Evolutionary conservation across 108 stramenopile genomes (phyloP).

Genomic region (Skeletonema grethae): DNA sequence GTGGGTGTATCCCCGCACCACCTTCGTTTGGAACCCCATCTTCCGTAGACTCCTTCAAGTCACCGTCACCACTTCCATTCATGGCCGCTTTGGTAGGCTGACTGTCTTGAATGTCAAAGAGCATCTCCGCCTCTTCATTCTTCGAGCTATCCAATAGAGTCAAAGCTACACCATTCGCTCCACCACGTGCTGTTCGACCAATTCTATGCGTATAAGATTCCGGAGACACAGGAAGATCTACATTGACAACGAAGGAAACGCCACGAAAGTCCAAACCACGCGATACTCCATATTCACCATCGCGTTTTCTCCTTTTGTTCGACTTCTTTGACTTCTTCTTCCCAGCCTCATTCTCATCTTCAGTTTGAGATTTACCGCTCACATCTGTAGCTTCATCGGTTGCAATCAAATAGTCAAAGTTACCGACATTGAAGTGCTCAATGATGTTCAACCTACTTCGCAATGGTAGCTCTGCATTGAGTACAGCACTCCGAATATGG

Average conservation of each 20-base stretch:
- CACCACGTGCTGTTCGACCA: constrained; percentile 96
- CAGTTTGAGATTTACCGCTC: constrained; percentile 21
- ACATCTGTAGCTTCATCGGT: constrained; percentile 89
- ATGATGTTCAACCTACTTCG: constrained; percentile 94
- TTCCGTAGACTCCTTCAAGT: constrained; percentile 52
- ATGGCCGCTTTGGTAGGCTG: constrained; percentile 67
- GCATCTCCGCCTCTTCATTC: constrained; percentile 54
- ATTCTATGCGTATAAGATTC: constrained; percentile 97
- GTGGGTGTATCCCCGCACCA: constrained; percentile 8
- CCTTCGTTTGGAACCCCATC: constrained; percentile 15
- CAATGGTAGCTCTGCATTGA: constrained; percentile 96
- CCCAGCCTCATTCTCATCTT: constrained; percentile 44
- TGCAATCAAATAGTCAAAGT: constrained; percentile 98
- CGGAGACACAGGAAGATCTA: constrained; percentile 91
- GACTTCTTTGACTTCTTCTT: constrained; percentile 45
- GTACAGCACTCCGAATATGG: constrained; percentile 92
- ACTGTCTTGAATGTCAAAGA: constrained; percentile 70
- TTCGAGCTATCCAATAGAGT: constrained; percentile 75
- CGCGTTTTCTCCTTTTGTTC: constrained; percentile 57
- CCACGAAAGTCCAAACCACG: constrained; percentile 96
- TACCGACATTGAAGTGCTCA: constrained; percentile 97
- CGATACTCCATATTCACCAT: constrained; percentile 90
- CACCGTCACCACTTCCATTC: constrained; percentile 37
- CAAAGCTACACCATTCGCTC: constrained; percentile 93
- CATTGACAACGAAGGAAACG: constrained; percentile 96